These are phyloP conservation scores for Carex parvula DNA, from an alignment of 176 grass and related monocot genomes.

Conservation along the genomic window DNA sequence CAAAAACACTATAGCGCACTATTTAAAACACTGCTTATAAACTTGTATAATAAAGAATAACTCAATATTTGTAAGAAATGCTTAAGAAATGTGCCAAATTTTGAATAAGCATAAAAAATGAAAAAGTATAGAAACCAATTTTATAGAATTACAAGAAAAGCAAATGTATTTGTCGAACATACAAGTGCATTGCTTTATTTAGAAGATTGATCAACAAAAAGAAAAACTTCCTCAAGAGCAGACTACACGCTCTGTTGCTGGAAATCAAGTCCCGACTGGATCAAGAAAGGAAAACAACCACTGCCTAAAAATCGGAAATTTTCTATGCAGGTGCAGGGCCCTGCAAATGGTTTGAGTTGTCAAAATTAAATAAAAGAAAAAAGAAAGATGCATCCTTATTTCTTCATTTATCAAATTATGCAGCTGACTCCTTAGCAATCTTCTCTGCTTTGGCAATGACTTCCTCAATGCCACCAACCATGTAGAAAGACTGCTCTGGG, in stretches of 20 bases:
- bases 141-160: conserved; percentile 16
- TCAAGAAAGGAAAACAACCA: conserved; percentile 35
- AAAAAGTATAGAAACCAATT: neutral
- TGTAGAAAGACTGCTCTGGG: conserved; percentile 83
- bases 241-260: conserved; percentile 40
- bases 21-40: neutral
- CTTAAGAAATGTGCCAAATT: neutral
- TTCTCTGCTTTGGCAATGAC: conserved; percentile 93
- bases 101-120: neutral
- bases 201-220: conserved; percentile 21
- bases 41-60: neutral
- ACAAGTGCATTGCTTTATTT: conserved; percentile 27
- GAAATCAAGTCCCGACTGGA: conserved; percentile 39
- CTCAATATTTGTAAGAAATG: neutral
- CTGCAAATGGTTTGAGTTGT: conserved; percentile 40
- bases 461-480: conserved; percentile 92
- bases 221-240: conserved; percentile 32
- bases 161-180: neutral
- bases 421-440: conserved; percentile 66
- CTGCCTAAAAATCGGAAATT: conserved; percentile 46
- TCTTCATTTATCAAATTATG: conserved; percentile 33
- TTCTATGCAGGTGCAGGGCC: conserved; percentile 29
- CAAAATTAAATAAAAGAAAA: conserved; percentile 29
- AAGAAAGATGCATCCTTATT: neutral
- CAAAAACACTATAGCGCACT: too few species aligned